Percentiles rank a stretch among this genome's conserved stretches.
Conservation (phyloP, 805 yeast species). For the Ogataea degrootiae region DNA sequence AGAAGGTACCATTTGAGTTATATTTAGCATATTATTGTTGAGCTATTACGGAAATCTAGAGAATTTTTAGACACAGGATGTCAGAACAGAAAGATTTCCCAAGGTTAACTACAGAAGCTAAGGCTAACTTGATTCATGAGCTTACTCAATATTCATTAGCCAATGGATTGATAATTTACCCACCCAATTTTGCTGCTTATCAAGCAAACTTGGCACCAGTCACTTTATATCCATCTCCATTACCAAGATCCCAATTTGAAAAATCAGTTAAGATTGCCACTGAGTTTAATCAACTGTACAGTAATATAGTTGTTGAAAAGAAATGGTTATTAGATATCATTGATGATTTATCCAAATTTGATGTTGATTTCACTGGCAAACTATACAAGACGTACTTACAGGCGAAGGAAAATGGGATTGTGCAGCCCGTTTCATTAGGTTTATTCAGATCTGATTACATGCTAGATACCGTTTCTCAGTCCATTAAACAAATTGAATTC, state of each 20-base stretch:
- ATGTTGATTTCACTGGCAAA: slow-evolving; percentile 76
- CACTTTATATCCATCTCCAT: slow-evolving; percentile 87
- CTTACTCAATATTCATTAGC: slow-evolving; percentile 71
- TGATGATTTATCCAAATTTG: slow-evolving; percentile 50
- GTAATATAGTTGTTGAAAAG: slow-evolving; percentile 52
- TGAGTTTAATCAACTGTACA: slow-evolving; percentile 69
- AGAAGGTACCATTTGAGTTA: too few species aligned
- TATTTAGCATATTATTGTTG: too few species aligned
- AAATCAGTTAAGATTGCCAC: slow-evolving; percentile 64
- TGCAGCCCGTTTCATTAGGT: slow-evolving; percentile 72
- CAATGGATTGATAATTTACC: slow-evolving; percentile 81
- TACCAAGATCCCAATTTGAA: slow-evolving; percentile 63
- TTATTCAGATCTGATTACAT: slow-evolving; percentile 89
- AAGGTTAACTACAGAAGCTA: slow-evolving; percentile 1
- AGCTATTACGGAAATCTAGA: too few species aligned
- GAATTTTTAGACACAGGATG: not conserved
- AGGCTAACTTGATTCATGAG: slow-evolving; percentile 16
- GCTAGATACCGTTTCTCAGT: slow-evolving; percentile 46
- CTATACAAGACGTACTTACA: slow-evolving; percentile 55
- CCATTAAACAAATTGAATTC: slow-evolving; percentile 90
- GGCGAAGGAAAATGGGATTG: slow-evolving; percentile 44
- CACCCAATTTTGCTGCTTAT: slow-evolving; percentile 45
- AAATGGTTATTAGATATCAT: slow-evolving; percentile 62
- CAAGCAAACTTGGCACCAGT: slow-evolving; percentile 72
- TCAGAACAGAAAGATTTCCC: slow-evolving; percentile 12